These are phyloP conservation scores for Nicotiana tomentosiformis DNA, from an alignment of 257 asterid species.

Conservation along the genomic window DNA sequence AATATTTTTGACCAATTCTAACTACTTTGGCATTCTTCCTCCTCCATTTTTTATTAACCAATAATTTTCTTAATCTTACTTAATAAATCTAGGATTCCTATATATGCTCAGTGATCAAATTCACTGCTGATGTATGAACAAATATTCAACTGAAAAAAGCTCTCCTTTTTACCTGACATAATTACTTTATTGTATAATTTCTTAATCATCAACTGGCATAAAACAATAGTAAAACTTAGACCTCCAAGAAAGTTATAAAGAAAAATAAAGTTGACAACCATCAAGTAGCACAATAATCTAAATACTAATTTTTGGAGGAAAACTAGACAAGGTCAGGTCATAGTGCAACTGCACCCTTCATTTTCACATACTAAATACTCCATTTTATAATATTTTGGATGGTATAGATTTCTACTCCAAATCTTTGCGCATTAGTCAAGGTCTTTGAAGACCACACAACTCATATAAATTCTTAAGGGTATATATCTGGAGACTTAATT, in stretches of 20 bases:
- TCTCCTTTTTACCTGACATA: constrained; percentile 1
- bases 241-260: background rate
- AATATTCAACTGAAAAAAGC: background rate
- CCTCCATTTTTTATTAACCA: background rate
- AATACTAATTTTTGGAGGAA: background rate
- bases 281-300: constrained; percentile 5
- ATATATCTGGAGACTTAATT: background rate
- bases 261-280: constrained; percentile 4
- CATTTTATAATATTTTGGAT: constrained; percentile 4
- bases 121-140: background rate
- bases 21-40: background rate
- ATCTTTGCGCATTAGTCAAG: constrained; percentile 33
- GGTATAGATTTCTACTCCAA: background rate
- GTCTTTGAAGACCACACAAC: constrained; percentile 17
- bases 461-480: constrained; percentile 1
- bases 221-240: background rate
- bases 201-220: background rate
- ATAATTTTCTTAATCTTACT: background rate
- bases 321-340: constrained; percentile 40
- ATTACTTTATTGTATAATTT: background rate
- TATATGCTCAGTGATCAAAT: background rate
- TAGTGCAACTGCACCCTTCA: constrained; percentile 20
- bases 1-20: constrained; percentile 21
- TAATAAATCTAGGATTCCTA: background rate
- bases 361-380: constrained; percentile 5